Evolutionary conservation across 306 rosid species (phyloP).

Genomic region (Trifolium fragiferum): DNA sequence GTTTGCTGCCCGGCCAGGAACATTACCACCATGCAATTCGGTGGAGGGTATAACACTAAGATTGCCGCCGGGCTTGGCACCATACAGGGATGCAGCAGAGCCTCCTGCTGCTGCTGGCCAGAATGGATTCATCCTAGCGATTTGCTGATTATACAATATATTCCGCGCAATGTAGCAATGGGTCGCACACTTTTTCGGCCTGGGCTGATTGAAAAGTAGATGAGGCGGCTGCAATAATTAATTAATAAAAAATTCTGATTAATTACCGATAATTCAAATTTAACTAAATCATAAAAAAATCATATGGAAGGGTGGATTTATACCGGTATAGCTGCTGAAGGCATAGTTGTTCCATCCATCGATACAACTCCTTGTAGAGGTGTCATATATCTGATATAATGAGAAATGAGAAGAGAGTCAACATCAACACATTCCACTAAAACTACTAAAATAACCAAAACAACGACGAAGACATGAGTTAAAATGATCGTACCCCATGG

Average conservation of each 20-base stretch:
- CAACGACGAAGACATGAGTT: slow-evolving; percentile 32
- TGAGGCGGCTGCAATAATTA: slow-evolving; percentile 65
- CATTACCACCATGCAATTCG: slow-evolving; percentile 68
- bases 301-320: not conserved
- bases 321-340: slow-evolving; percentile 83
- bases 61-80: slow-evolving; percentile 69
- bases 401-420: slow-evolving; percentile 52
- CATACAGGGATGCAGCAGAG: slow-evolving; percentile 78
- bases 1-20: slow-evolving; percentile 54
- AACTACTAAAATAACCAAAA: slow-evolving; percentile 8
- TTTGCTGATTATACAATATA: slow-evolving; percentile 73
- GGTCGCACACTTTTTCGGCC: slow-evolving; percentile 92
- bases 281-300: not conserved
- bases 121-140: slow-evolving; percentile 84
- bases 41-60: slow-evolving; percentile 60
- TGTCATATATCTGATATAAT: slow-evolving; percentile 78
- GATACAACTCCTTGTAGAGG: slow-evolving; percentile 93
- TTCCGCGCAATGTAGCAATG: slow-evolving; percentile 92
- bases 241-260: not conserved
- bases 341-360: slow-evolving; percentile 77
- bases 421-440: slow-evolving; percentile 35
- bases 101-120: slow-evolving; percentile 92
- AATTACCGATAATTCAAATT: not conserved
- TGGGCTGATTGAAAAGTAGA: slow-evolving; percentile 74
- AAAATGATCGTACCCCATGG: slow-evolving; percentile 78